phyloP scores from a whole-genome alignment of 768 basidiomycete species.

The Terana coerulea region DNA sequence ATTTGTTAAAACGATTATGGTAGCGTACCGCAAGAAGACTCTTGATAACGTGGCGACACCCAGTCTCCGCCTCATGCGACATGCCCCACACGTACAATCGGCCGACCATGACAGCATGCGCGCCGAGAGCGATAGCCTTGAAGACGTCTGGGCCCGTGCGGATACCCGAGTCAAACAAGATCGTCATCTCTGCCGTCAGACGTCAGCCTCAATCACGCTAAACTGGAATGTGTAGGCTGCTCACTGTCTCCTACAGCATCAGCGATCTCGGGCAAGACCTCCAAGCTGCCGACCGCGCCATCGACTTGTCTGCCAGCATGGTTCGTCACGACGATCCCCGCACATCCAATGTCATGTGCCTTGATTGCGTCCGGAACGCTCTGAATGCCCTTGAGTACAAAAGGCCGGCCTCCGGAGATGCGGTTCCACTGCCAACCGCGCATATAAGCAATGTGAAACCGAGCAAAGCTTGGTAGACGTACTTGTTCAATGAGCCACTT shows the following conservation, averaged over 20 bases:
- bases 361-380: slow-evolving; percentile 42
- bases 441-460: background rate
- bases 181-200: slow-evolving; percentile 37
- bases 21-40: slow-evolving; percentile 39
- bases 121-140: slow-evolving; percentile 55
- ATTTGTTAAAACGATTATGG: background rate
- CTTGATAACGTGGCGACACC: slow-evolving; percentile 53
- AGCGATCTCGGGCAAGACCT: slow-evolving; percentile 46
- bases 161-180: slow-evolving; percentile 53
- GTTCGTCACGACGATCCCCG: slow-evolving; percentile 54
- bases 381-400: slow-evolving; percentile 54
- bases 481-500: slow-evolving; percentile 45
- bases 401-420: slow-evolving; percentile 44
- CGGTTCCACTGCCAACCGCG: slow-evolving; percentile 38
- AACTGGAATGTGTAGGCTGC: slow-evolving; percentile 11
- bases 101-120: slow-evolving; percentile 49
- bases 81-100: slow-evolving; percentile 49
- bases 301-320: slow-evolving; percentile 57
- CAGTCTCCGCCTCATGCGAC: slow-evolving; percentile 47
- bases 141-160: slow-evolving; percentile 49
- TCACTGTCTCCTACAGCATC: slow-evolving; percentile 48
- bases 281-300: slow-evolving; percentile 49
- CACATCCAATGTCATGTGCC: slow-evolving; percentile 43
- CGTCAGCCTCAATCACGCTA: background rate
- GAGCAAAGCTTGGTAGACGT: background rate